Evolutionary conservation across 257 asterid genomes (phyloP).

Genomic region (Capsicum rhomboideum): DNA sequence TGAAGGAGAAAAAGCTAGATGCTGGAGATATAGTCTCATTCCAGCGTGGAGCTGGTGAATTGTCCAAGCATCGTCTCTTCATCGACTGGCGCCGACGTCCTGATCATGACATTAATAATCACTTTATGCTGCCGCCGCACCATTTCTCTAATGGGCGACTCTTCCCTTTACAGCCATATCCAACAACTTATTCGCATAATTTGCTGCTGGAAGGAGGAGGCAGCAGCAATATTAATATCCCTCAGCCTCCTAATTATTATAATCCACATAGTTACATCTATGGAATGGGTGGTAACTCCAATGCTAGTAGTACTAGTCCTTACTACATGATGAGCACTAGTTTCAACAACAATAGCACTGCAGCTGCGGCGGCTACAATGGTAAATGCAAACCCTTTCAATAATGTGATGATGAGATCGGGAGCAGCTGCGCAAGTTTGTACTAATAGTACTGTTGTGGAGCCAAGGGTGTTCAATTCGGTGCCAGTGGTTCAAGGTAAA

Average conservation of each 20-base stretch:
- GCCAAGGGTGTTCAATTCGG: slow-evolving; percentile 68
- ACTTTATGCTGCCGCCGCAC: background rate
- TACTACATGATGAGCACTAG: background rate
- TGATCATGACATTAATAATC: slow-evolving; percentile 8
- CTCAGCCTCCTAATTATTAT: background rate
- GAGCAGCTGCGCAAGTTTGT: background rate
- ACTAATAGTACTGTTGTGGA: background rate
- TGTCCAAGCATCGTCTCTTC: slow-evolving; percentile 51
- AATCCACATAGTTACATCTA: background rate
- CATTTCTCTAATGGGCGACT: background rate
- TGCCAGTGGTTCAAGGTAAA: slow-evolving; percentile 97
- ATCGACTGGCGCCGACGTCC: slow-evolving; percentile 95
- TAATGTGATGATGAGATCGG: slow-evolving; percentile 27
- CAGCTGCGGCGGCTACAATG: background rate
- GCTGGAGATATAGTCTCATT: slow-evolving; percentile 85
- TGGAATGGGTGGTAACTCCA: background rate
- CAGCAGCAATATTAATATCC: background rate
- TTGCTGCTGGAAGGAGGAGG: slow-evolving; percentile 41
- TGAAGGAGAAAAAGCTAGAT: slow-evolving; percentile 78
- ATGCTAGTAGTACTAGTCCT: background rate
- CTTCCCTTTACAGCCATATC: background rate
- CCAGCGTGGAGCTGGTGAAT: slow-evolving; percentile 61
- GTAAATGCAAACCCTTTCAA: slow-evolving; percentile 49
- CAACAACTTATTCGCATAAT: slow-evolving; percentile 4
- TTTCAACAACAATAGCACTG: background rate